Evolutionary conservation across 257 asterid genomes (phyloP).

Genomic region (Orobanche coerulescens): DNA sequence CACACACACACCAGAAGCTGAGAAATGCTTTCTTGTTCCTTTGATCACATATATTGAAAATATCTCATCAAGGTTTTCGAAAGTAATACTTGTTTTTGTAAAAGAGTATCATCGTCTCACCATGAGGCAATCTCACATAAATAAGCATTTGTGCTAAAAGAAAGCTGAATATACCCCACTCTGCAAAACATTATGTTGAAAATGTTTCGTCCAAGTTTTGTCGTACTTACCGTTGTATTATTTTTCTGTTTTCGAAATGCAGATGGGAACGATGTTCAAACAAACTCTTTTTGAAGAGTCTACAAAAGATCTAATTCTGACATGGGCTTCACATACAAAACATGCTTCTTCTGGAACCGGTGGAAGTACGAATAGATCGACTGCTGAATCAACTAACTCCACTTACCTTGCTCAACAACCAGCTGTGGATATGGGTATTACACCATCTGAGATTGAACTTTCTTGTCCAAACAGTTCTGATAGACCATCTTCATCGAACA

Average conservation of each 20-base stretch:
- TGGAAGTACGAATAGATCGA: constrained; percentile 11
- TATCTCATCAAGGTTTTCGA: too few species aligned
- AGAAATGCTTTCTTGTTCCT: too few species aligned
- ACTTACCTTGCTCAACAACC: constrained; percentile 28
- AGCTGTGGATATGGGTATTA: background rate
- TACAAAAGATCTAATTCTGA: constrained; percentile 13
- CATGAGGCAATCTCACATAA: too few species aligned
- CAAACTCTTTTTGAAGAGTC: constrained; percentile 39
- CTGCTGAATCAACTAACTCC: constrained; percentile 26
- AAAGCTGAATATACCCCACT: background rate
- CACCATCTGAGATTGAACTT: constrained; percentile 33
- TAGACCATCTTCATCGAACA: background rate
- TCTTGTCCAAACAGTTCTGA: constrained; percentile 23
- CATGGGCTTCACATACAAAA: constrained; percentile 30
- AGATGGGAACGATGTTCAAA: constrained; percentile 82
- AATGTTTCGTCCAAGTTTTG: background rate
- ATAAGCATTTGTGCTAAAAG: too few species aligned
- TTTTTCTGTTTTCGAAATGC: constrained; percentile 12
- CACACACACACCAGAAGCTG: too few species aligned
- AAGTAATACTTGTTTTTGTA: too few species aligned
- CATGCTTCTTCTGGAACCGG: constrained; percentile 6
- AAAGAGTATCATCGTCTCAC: too few species aligned
- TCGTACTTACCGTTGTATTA: background rate
- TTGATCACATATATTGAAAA: too few species aligned
- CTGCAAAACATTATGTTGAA: background rate